Percentiles rank a stretch among this genome's conserved stretches.
These are phyloP conservation scores for Mortierella sp. DNA, from an alignment of 371 early-diverging fungal species.

Conservation along the genomic window DNA sequence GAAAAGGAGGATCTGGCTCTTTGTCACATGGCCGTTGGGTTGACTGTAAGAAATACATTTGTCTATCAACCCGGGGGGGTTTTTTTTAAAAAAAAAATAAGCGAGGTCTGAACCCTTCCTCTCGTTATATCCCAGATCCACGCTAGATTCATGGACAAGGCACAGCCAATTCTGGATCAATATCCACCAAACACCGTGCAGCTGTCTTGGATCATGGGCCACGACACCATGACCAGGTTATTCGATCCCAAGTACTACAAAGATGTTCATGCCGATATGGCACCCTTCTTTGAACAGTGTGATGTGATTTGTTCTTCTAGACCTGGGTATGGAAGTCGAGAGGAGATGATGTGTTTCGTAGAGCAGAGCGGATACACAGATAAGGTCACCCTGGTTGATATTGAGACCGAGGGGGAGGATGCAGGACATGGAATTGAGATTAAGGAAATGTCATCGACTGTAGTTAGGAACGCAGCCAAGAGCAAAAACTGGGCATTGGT, in stretches of 20 bases:
- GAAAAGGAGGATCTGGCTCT: slow-evolving; percentile 37
- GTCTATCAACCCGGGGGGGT: background rate
- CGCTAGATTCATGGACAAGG: slow-evolving; percentile 74
- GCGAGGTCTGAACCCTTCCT: background rate
- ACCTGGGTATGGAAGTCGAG: slow-evolving; percentile 54
- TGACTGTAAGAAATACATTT: slow-evolving; percentile 55
- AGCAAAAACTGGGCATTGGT: slow-evolving; percentile 35
- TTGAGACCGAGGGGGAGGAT: slow-evolving; percentile 15
- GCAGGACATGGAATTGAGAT: slow-evolving; percentile 19
- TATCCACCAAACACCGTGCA: slow-evolving; percentile 42
- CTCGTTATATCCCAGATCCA: slow-evolving; percentile 40
- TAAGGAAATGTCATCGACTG: slow-evolving; percentile 48
- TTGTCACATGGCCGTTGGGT: slow-evolving; percentile 59
- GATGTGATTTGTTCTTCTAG: slow-evolving; percentile 66
- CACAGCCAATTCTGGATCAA: slow-evolving; percentile 46
- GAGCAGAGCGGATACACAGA: slow-evolving; percentile 41
- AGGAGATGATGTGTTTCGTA: slow-evolving; percentile 52
- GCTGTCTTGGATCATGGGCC: slow-evolving; percentile 73
- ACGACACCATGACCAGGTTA: slow-evolving; percentile 71
- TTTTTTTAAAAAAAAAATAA: background rate
- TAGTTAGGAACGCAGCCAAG: slow-evolving; percentile 47
- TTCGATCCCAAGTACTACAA: slow-evolving; percentile 74
- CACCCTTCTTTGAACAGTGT: slow-evolving; percentile 64
- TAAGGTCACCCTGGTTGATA: slow-evolving; percentile 51
- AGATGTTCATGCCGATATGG: slow-evolving; percentile 53